Evolutionary conservation across 257 asterid genomes (phyloP), one percentile per base, ranked within the genome.

Genomic region (Nicotiana paniculata): DNA sequence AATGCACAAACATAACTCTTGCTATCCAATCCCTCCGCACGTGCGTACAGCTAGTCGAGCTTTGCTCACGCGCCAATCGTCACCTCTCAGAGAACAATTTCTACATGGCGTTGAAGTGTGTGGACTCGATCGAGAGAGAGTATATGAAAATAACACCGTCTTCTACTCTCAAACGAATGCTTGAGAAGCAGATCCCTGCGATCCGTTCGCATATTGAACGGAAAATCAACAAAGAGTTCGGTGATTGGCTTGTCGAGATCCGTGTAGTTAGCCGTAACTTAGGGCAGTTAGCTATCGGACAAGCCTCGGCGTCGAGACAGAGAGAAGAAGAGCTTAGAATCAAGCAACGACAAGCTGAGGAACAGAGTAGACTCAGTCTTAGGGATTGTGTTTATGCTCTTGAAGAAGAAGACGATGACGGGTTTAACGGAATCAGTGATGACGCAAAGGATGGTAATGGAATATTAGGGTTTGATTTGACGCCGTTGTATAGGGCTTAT

Each of bases 241-340:
- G 97, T 7, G 99, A 96, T 86, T 96, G 99, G 99, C 89, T 96
- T 2, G 98, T 96, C 9, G 97, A 94, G 83, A 96, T 96, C 89
- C 97, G 99, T 3, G 82, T 84, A 2, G 99, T 89, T 81, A 92
- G 97, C 85, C 89, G 98, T 66, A 94, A 93, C 79, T 81, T 96
- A 62, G 99, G 99, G 37, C 99, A 96, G 86, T 89, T 94, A 21
- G 98, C 99, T n/a, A 94, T 96, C 32, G 98, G 99, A 13, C 99
- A 96, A 87, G 99, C 99, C 32, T 94, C 99, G 1, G 97, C 99
- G 3, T 95, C 92, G 28, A 89, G 99, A 59, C 98, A 94, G 86
- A 90, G 99, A 68, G 99, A 94, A 83, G 99, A 96, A 80, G 99
- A 96, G 86, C 86, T 93, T 61, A 86, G 98, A 86, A 90, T 92